Evolutionary conservation across 306 rosid genomes (phyloP).

Genomic region (Corylus americana): DNA sequence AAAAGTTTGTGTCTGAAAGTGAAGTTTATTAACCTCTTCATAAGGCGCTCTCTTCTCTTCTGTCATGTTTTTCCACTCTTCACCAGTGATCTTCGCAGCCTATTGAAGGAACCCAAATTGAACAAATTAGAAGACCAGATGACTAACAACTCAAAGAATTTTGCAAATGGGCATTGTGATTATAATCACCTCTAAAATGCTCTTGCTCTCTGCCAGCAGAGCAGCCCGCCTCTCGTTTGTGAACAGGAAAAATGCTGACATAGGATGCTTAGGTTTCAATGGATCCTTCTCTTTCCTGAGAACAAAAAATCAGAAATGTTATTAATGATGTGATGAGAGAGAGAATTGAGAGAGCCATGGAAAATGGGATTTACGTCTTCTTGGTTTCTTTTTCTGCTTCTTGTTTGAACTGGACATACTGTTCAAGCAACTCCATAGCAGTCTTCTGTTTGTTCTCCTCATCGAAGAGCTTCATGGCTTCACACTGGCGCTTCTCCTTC

Average conservation of each 20-base stretch:
- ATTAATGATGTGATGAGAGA: not conserved
- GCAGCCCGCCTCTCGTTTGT: constrained; percentile 72
- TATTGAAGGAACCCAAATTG: constrained; percentile 13
- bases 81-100: constrained; percentile 72
- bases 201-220: constrained; percentile 60
- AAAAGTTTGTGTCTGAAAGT: not conserved
- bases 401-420: constrained; percentile 77
- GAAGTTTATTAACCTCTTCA: constrained; percentile 58
- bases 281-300: constrained; percentile 92
- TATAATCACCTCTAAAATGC: constrained; percentile 50
- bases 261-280: constrained; percentile 87
- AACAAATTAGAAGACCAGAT: constrained; percentile 1
- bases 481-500: constrained; percentile 79
- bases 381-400: constrained; percentile 62
- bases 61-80: constrained; percentile 89
- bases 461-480: constrained; percentile 84
- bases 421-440: constrained; percentile 93
- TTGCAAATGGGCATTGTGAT: not conserved
- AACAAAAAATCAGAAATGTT: constrained; percentile 1
- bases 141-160: not conserved
- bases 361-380: constrained; percentile 49
- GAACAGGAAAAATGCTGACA: constrained; percentile 78
- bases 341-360: not conserved
- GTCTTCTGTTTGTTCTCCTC: constrained; percentile 85
- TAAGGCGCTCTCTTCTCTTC: constrained; percentile 66